Base-by-base conservation (phyloP, 805 yeast genomes). In the Wickerhamomyces strasburgensis region DNA sequence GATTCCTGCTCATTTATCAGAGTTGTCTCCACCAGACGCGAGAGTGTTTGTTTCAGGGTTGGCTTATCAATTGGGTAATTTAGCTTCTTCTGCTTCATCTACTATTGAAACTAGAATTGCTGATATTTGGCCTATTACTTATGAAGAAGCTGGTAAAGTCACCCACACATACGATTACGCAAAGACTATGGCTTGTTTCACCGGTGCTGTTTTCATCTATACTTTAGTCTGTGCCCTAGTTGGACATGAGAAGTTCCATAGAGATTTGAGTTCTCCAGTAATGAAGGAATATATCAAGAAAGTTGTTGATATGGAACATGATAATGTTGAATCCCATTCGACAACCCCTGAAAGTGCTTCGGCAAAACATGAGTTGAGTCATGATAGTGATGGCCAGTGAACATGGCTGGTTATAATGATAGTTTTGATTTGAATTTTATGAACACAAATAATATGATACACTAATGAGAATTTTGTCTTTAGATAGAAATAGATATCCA, bases 71-170 rank as follows among this genome's bases (percentile, higher is more conserved):
- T 68, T 81, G 40, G 88, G 88, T 62, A 80, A 81, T 56, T 68
- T 82, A 51, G 84, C 80, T 0, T 74, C 84, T 5, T 72, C 83
- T 15, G 87, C 86, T 2, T 73, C 84, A 3, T 72, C 82, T 6
- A 81, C 89, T 11, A 81, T 81, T 44, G 87, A 82, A 56, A 65
- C 85, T 3, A 63, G 68, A n/a, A 60, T 42, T 77, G 85, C 88
- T 19, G 67, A 66, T 23, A 58, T 64, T 34, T 83, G 78, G 65
- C 87, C 86, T 3, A 48, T 79, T 19, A 49, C 35, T 7, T 49
- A 44, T 31, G 52, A 61, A 28, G 51, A 54, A 14, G 39, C 38
- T 2, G 73, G 70, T 25, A 40, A 42, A 3, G 50, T 47, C 2
- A 48, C 47, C 9, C 7, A 7, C 7, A 48, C 36, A 23, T 41